Percentiles rank a stretch among this genome's conserved stretches.
Evolutionary conservation across 2,329 filamentous ascomycete species (phyloP).

Genomic region (Harringtonia lauricola): DNA sequence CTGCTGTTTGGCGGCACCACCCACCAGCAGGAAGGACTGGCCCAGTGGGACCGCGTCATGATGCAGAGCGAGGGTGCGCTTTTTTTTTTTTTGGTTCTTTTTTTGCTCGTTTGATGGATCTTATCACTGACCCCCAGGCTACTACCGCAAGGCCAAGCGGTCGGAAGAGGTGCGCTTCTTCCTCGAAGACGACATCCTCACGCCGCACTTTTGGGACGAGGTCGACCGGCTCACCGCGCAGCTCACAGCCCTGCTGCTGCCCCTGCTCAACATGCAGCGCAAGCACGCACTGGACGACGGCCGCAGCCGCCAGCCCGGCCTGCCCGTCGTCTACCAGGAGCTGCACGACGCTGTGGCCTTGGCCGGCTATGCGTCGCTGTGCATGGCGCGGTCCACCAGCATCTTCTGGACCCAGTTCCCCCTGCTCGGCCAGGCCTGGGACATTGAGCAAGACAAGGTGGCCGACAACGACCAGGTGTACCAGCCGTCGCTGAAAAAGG

Average conservation of each 20-base stretch:
- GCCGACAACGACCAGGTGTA: conserved; percentile 4
- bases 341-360: conserved; percentile 21
- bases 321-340: conserved; percentile 18
- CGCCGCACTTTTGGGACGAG: conserved; percentile 23
- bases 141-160: conserved; percentile 22
- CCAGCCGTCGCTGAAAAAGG: neutral
- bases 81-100: neutral
- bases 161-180: conserved; percentile 17
- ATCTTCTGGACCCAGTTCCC: conserved; percentile 21
- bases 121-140: no score
- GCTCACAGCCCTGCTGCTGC: conserved; percentile 23
- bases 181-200: conserved; percentile 15
- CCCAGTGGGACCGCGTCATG: conserved; percentile 19
- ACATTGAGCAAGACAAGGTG: conserved; percentile 11
- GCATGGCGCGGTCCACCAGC: conserved; percentile 17
- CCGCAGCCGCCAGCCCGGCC: conserved; percentile 2
- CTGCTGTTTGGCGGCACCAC: conserved; percentile 27
- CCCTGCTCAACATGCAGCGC: conserved; percentile 21
- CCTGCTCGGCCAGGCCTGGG: conserved; percentile 16
- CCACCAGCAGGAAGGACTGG: conserved; percentile 16
- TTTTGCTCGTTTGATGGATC: neutral
- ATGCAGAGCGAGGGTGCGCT: conserved; percentile 20
- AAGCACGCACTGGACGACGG: neutral
- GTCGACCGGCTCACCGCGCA: conserved; percentile 24
- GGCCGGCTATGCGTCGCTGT: conserved; percentile 19